Evolutionary conservation across 257 asterid genomes (phyloP).

Genomic region (Paulownia fortunei): DNA sequence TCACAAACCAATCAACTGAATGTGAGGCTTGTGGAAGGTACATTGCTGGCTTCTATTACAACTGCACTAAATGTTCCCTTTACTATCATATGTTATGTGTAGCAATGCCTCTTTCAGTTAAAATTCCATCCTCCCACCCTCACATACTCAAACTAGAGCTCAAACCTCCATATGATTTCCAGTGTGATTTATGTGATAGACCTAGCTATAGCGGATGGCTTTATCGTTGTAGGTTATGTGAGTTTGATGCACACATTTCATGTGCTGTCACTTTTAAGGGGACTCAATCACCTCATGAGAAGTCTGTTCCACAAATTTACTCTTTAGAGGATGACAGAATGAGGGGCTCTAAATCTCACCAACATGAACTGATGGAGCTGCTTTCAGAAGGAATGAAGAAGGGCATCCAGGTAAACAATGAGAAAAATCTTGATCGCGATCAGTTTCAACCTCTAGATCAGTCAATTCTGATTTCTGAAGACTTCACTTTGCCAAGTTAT

Average conservation of each 20-base stretch:
- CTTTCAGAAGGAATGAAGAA: constrained; percentile 38
- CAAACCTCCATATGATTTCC: constrained; percentile 54
- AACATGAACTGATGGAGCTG: constrained; percentile 48
- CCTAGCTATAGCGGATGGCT: constrained; percentile 57
- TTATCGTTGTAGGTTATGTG: constrained; percentile 50
- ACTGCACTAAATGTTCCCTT: constrained; percentile 42
- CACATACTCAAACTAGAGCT: constrained; percentile 55
- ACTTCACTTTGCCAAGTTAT: constrained; percentile 38
- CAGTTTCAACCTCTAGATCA: constrained; percentile 31
- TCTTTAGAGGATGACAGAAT: not conserved
- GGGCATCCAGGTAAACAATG: constrained; percentile 19
- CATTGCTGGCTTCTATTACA: constrained; percentile 48
- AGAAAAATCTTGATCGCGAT: constrained; percentile 19
- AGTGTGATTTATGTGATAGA: constrained; percentile 53
- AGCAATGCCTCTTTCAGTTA: constrained; percentile 56
- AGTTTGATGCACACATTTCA: constrained; percentile 60
- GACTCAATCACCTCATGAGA: too few relatives aligned
- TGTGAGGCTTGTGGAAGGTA: constrained; percentile 51
- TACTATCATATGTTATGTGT: constrained; percentile 51
- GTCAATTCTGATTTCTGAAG: constrained; percentile 32
- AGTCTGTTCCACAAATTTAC: too few relatives aligned
- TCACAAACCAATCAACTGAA: not conserved
- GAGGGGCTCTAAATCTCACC: constrained; percentile 18
- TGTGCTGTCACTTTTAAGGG: constrained; percentile 47
- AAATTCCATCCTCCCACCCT: constrained; percentile 44